Evolutionary conservation across 495 filamentous ascomycete genomes (phyloP).

Genomic region (Aspergillus coremiiformis): DNA sequence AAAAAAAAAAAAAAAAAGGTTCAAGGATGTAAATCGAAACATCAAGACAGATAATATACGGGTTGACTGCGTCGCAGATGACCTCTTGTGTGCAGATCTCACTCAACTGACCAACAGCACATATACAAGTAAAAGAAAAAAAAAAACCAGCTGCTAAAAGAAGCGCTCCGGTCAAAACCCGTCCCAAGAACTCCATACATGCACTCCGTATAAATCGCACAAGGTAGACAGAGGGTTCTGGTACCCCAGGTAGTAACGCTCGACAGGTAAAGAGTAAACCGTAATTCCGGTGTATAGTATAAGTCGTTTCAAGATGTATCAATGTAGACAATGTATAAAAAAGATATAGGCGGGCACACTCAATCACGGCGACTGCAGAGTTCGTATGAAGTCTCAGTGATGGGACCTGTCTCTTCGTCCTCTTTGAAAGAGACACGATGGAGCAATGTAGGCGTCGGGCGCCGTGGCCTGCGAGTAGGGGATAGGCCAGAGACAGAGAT

Average conservation of each 20-base stretch:
- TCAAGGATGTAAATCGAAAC: constrained; percentile 13
- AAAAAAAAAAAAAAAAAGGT: no score
- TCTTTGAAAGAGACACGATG: constrained; percentile 41
- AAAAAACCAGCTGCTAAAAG: constrained; percentile 12
- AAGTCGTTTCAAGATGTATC: constrained; percentile 14
- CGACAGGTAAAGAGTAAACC: constrained; percentile 13
- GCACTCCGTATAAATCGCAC: constrained; percentile 11
- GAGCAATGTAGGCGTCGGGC: constrained; percentile 32
- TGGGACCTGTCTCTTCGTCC: constrained; percentile 33
- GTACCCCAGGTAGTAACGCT: background rate
- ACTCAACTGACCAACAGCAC: constrained; percentile 17
- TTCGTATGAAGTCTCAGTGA: constrained; percentile 38
- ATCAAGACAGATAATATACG: constrained; percentile 10
- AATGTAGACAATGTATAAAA: constrained; percentile 20
- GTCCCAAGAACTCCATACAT: constrained; percentile 24
- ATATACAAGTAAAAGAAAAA: constrained; percentile 11
- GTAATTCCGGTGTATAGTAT: constrained; percentile 3
- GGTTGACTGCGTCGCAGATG: constrained; percentile 11
- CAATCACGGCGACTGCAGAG: constrained; percentile 36
- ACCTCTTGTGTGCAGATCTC: constrained; percentile 13
- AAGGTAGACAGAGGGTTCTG: background rate
- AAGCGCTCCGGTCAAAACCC: constrained; percentile 15
- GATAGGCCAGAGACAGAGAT: constrained; percentile 26
- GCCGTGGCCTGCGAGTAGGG: constrained; percentile 28
- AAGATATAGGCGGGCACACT: constrained; percentile 16